phyloP scores from a whole-genome alignment of 805 yeast species.

The Candida silvatica region DNA sequence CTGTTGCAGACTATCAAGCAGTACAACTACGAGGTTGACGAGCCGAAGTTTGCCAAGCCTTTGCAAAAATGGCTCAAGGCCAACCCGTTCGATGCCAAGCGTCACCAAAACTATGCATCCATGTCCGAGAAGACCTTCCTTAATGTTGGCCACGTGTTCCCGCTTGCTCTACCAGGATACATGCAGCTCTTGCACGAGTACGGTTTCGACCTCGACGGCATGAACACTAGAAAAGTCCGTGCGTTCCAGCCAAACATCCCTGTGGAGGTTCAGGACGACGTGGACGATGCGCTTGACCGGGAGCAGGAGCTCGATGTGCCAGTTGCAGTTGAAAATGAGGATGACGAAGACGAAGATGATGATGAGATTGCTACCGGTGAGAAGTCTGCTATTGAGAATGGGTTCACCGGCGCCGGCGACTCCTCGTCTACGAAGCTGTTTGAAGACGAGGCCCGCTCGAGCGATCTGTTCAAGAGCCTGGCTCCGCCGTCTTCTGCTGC shows the following conservation, averaged over 20 bases:
- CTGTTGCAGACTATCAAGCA: constrained; percentile 60
- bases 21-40: constrained; percentile 81
- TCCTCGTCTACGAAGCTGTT: constrained; percentile 8
- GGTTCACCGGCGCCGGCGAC: constrained; percentile 1
- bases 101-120: constrained; percentile 2
- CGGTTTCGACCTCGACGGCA: constrained; percentile 69
- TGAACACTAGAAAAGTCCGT: constrained; percentile 41
- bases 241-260: constrained; percentile 70
- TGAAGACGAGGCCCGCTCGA: constrained; percentile 7
- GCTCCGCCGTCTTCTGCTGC: constrained; percentile 40
- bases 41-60: constrained; percentile 52
- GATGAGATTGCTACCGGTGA: constrained; percentile 2
- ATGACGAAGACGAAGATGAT: not conserved
- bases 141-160: constrained; percentile 44
- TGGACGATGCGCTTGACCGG: constrained; percentile 58
- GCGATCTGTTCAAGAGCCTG: constrained; percentile 39
- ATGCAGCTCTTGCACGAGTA: constrained; percentile 65
- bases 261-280: constrained; percentile 54
- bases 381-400: not conserved
- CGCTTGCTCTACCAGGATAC: constrained; percentile 62
- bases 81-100: constrained; percentile 11
- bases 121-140: constrained; percentile 29
- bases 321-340: constrained; percentile 18
- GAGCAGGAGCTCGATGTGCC: constrained; percentile 20
- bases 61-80: constrained; percentile 35